Percentiles rank a stretch among this genome's conserved stretches.
Evolutionary conservation across 2,329 filamentous ascomycete genomes (phyloP).

Genomic region (Setomelanomma holmii): DNA sequence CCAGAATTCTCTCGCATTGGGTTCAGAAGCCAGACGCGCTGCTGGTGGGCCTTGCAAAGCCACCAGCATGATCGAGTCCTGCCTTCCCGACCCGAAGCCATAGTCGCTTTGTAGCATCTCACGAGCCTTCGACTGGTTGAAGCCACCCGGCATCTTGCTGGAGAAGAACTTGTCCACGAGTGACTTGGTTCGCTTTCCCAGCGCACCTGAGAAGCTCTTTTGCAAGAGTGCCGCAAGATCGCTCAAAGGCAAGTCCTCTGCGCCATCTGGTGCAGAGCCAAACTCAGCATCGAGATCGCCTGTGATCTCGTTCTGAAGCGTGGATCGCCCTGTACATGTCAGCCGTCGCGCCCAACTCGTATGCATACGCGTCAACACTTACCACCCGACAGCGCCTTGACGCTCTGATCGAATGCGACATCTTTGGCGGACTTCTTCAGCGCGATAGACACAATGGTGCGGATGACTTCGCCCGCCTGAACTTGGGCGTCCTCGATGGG

Average conservation of each 20-base stretch:
- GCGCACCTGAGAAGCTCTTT: slow-evolving; percentile 35
- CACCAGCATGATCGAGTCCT: slow-evolving; percentile 19
- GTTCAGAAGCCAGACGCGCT: slow-evolving; percentile 13
- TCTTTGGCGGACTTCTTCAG: slow-evolving; percentile 37
- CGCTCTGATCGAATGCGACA: slow-evolving; percentile 33
- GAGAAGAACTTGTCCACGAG: slow-evolving; percentile 16
- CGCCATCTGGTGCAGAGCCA: slow-evolving; percentile 49
- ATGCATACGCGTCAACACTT: neutral
- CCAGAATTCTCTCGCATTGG: slow-evolving; percentile 16
- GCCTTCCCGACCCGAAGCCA: slow-evolving; percentile 14
- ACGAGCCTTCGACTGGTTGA: slow-evolving; percentile 10
- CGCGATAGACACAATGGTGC: slow-evolving; percentile 37
- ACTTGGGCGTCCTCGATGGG: slow-evolving; percentile 19
- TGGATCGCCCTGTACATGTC: slow-evolving; percentile 43
- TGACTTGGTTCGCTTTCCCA: slow-evolving; percentile 36
- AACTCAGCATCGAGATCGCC: slow-evolving; percentile 54
- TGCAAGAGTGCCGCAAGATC: slow-evolving; percentile 42
- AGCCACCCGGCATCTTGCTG: slow-evolving; percentile 20
- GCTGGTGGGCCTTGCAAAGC: slow-evolving; percentile 12
- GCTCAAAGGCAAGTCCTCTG: slow-evolving; percentile 48
- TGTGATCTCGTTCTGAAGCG: slow-evolving; percentile 55
- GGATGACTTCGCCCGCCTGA: slow-evolving; percentile 28
- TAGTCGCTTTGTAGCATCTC: slow-evolving; percentile 13
- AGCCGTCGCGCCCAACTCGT: neutral
- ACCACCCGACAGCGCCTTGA: slow-evolving; percentile 44